Evolutionary conservation across 768 basidiomycete species (phyloP), one percentile per base, ranked within the genome.

Genomic region (Phanerodontia chrysosporium): DNA sequence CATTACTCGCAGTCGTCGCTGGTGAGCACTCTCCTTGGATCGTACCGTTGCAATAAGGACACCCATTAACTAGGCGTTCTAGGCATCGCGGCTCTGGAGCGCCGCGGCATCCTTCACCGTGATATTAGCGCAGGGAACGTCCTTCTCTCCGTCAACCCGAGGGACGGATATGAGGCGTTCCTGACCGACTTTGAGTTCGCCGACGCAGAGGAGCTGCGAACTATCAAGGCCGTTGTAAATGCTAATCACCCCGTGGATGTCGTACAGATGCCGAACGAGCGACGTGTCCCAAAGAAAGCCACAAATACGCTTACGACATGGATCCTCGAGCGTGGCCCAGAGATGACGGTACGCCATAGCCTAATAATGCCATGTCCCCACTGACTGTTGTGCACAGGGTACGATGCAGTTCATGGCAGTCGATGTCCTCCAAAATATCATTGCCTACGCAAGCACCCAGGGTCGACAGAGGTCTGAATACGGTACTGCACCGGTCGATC

Each of bases 111-210:
- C 42, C 51, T 74, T 2, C 73, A 74, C 42, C 63, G 71, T 3
- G 70, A 75, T 48, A 60, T 75, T 51, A 75, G 71, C 58, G 67
- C 68, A 28, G 72, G 73, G 13, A 74, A 74, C 48, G 64, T 76
- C 6, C 66, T 75, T 18, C 69, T 75, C 2, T n/a, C 56, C 24
- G 32, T 13, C 10, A 36, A 62, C 62, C 1, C 44, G 18, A 13
- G 58, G 55, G 18, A 55, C 57, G 45, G 60, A 45, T 2, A 18
- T 6, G 46, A 59, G 35, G 73, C 71, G 1, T 74, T 70, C 42
- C 21, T 74, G 49, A 73, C 64, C n/a, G 74, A 73, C 52, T 53
- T 74, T 2, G 71, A 75, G 27, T 66, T 62, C 59, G 69, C 68
- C 45, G 62, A 51, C 27, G 46, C 66, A 6, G 55, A 45, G 13